These are phyloP conservation scores for Oryza longistaminata DNA, from an alignment of 176 grass and related monocot species.

Conservation along the genomic window DNA sequence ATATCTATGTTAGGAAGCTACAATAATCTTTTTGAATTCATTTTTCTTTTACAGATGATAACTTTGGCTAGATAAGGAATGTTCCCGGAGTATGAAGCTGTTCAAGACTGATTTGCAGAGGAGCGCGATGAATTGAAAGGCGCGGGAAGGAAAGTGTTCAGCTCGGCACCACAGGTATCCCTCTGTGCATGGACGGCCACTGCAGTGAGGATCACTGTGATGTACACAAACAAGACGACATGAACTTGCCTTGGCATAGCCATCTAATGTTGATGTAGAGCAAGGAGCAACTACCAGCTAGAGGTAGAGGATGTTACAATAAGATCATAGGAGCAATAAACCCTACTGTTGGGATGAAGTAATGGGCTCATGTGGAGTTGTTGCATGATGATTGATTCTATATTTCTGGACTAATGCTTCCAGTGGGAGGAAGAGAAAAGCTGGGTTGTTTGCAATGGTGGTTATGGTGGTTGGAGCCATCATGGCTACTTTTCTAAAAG, in stretches of 20 bases:
- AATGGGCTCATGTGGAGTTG: neutral
- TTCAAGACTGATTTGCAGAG: conserved; percentile 9
- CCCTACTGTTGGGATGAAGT: neutral
- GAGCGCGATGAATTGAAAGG: conserved; percentile 11
- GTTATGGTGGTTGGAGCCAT: conserved; percentile 6
- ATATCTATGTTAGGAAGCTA: neutral
- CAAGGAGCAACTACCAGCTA: neutral
- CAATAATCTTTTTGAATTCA: neutral
- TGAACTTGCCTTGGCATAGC: neutral
- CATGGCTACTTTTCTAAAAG: neutral
- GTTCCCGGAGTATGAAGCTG: conserved; percentile 24
- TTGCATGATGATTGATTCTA: conserved; percentile 19
- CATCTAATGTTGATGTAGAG: neutral
- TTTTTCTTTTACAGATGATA: neutral
- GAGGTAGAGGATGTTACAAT: neutral
- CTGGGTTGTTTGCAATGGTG: neutral
- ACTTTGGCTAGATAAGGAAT: neutral
- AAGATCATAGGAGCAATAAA: neutral
- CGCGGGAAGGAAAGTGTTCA: neutral
- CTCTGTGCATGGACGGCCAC: neutral
- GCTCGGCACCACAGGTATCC: conserved; percentile 10
- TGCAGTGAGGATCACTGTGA: neutral
- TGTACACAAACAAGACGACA: neutral
- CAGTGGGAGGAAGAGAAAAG: neutral
- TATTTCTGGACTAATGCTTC: conserved; percentile 2